Evolutionary conservation across 805 yeast genomes (phyloP), one percentile per base, ranked within the genome.

Genomic region (Yamadazyma ubonensis): DNA sequence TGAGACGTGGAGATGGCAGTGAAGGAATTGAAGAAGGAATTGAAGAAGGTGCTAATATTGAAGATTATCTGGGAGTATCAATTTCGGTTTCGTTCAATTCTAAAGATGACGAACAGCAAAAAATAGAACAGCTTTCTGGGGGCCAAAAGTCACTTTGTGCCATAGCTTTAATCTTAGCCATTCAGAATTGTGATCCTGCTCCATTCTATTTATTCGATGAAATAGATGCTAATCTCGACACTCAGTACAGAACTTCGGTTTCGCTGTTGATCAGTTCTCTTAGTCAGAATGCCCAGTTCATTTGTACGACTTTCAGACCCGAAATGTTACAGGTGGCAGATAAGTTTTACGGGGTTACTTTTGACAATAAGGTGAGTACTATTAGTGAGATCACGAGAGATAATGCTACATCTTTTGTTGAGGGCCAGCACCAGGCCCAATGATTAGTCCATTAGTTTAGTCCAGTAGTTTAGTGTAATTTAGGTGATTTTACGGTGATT

Each of bases 141-240:
- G 99, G 99, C 8, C 99, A 93, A 56, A 91, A 91, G 58, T 86
- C 97, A 0, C 68, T 93, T n/a, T 90, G 98, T 69, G 98, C 99
- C 0, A 80, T 93, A 50, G 90, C 98, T 0, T 73, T 93, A 36
- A 90, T 93, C 49, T 72, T 93, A 42, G 97, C 99, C 3, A 87
- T 91, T 44, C 99, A 93, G 65, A 80, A 77, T 55, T 87, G 95
- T 48, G 98, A 93, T 51, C 98, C 98, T 8, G 97, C 97, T 6
- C 97, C 98, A 35, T 93, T 93, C 59, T 93, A 93, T 57, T 63
- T 93, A 33, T 91, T 93, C 61, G 99, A 93, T 62, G 99, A 93
- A 66, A 84, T 93, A 43, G 99, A 93, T 65, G 97, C 98, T 4
- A 93, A 91, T 51, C 70, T 93, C 46, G 99, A 93, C 62, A 79